phyloP scores from a whole-genome alignment of 2,329 filamentous ascomycete species.

The Magnaporthiopsis poae region DNA sequence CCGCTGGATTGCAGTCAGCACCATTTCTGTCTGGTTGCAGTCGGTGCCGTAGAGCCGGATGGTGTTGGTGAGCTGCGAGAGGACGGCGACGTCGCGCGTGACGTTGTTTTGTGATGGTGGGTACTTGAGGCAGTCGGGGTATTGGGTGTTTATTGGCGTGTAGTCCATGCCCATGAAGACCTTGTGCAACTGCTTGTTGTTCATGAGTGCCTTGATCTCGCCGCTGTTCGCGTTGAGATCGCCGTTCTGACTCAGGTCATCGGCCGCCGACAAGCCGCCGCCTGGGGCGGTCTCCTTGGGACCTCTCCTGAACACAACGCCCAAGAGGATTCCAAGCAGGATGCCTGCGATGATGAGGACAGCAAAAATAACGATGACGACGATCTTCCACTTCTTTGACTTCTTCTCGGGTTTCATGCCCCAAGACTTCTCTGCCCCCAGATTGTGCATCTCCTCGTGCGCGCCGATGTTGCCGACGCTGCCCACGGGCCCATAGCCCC shows the following conservation, averaged over 20 bases:
- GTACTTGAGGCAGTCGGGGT: constrained; percentile 66
- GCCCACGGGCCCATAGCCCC: constrained; percentile 47
- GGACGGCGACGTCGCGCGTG: constrained; percentile 79
- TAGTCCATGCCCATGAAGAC: constrained; percentile 95
- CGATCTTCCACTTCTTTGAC: constrained; percentile 60
- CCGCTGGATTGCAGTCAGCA: constrained; percentile 68
- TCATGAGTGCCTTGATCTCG: constrained; percentile 67
- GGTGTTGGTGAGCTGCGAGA: constrained; percentile 80
- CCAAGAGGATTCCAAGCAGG: constrained; percentile 64
- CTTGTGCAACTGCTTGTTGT: constrained; percentile 74
- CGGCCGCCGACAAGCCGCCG: constrained; percentile 39
- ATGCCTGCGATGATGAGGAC: constrained; percentile 61
- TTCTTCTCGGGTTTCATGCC: constrained; percentile 54
- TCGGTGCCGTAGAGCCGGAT: constrained; percentile 89
- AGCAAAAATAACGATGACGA: constrained; percentile 54
- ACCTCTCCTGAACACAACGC: constrained; percentile 52
- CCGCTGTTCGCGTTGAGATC: constrained; percentile 64
- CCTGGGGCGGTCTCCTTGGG: constrained; percentile 34
- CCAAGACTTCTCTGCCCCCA: constrained; percentile 15
- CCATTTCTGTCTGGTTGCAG: constrained; percentile 95
- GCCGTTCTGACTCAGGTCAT: constrained; percentile 54
- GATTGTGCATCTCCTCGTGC: constrained; percentile 26
- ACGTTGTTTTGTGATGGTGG: constrained; percentile 89
- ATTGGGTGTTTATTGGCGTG: constrained; percentile 83
- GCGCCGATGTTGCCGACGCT: constrained; percentile 16